Percentiles rank a stretch among this genome's conserved stretches.
Evolutionary conservation across 129 eudicot species (phyloP).

Genomic region (Lactuca saligna): DNA sequence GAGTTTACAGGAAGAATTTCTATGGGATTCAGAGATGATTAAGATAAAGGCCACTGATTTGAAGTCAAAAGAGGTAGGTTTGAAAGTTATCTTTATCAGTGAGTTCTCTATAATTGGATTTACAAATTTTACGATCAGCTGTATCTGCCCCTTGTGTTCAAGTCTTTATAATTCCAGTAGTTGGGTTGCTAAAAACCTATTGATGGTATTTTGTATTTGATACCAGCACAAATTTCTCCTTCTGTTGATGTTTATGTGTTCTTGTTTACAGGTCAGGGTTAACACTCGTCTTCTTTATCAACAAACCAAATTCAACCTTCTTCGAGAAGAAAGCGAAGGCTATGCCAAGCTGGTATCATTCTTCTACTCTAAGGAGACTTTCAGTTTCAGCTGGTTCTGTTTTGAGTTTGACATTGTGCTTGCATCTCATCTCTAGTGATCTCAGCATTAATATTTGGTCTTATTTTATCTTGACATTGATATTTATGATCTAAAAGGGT

Average conservation of each 20-base stretch:
- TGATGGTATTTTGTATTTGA: background rate
- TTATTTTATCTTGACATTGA: conserved; percentile 10
- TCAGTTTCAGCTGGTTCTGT: conserved; percentile 3
- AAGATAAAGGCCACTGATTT: conserved; percentile 96
- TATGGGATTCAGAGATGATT: conserved; percentile 96
- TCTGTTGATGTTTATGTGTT: conserved; percentile 18
- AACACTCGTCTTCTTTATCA: conserved; percentile 98
- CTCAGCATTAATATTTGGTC: conserved; percentile 1
- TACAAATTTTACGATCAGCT: conserved; percentile 13
- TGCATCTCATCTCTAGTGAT: background rate
- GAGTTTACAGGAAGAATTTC: conserved; percentile 78
- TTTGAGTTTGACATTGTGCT: background rate
- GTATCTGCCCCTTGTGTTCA: conserved; percentile 19
- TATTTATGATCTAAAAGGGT: conserved; percentile 11
- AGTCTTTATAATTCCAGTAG: background rate
- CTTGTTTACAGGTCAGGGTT: conserved; percentile 84
- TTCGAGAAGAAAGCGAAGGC: conserved; percentile 99
- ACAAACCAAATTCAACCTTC: conserved; percentile 96
- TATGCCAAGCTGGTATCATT: conserved; percentile 94
- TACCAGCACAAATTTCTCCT: conserved; percentile 2
- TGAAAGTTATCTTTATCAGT: conserved; percentile 21
- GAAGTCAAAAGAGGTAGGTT: conserved; percentile 95
- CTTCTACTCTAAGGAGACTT: background rate
- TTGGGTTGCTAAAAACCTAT: conserved; percentile 4
- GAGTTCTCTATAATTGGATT: background rate